Evolutionary conservation across 306 rosid species (phyloP).

Genomic region (Argentina anserina): DNA sequence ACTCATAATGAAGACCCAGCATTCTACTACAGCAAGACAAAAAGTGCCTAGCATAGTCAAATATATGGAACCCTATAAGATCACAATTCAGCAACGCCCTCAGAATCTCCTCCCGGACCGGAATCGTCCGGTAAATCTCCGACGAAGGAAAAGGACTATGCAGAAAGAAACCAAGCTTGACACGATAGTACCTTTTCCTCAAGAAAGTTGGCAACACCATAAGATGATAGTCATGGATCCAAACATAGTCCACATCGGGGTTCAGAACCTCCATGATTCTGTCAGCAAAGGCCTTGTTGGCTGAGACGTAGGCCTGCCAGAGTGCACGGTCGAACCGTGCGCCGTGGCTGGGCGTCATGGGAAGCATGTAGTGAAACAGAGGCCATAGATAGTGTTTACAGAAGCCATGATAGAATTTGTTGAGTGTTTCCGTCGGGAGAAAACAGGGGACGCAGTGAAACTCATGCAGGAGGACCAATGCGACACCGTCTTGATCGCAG

Average conservation of each 20-base stretch:
- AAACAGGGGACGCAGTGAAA: constrained; percentile 67
- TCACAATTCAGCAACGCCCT: constrained; percentile 58
- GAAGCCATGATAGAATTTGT: constrained; percentile 59
- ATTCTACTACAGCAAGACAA: constrained; percentile 70
- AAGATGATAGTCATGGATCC: constrained; percentile 79
- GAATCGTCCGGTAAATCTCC: constrained; percentile 57
- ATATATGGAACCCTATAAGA: constrained; percentile 65
- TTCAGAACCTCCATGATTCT: constrained; percentile 55
- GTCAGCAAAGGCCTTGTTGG: constrained; percentile 60
- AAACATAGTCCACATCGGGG: constrained; percentile 60
- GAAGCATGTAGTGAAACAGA: constrained; percentile 71
- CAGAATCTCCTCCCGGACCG: constrained; percentile 55
- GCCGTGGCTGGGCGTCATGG: constrained; percentile 49
- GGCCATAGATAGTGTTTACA: constrained; percentile 89
- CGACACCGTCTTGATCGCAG: constrained; percentile 46
- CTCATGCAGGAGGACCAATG: constrained; percentile 33
- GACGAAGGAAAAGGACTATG: constrained; percentile 63
- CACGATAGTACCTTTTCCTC: constrained; percentile 45
- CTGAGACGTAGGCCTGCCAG: constrained; percentile 59
- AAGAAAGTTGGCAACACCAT: constrained; percentile 60
- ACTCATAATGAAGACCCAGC: constrained; percentile 65
- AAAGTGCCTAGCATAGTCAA: constrained; percentile 73
- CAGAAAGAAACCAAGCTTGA: constrained; percentile 60
- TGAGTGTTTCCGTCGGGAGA: constrained; percentile 29
- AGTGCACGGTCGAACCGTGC: constrained; percentile 47